Evolutionary conservation across 2,329 filamentous ascomycete species (phyloP).

Genomic region (Ceratocystis destructans): DNA sequence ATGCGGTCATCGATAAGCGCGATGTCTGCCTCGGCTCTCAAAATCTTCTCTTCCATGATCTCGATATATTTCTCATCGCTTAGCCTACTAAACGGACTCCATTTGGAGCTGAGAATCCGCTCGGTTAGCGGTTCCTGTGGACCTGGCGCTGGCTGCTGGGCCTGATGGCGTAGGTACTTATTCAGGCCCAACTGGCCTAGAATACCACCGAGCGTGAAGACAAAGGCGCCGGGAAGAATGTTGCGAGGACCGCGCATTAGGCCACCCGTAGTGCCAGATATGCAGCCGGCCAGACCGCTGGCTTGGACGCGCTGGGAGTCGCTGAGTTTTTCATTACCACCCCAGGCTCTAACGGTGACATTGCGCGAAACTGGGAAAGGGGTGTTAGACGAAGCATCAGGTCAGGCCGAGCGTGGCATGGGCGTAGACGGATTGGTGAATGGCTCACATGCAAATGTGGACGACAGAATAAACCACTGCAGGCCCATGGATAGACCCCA

Average conservation of each 20-base stretch:
- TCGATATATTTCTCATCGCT: constrained; percentile 59
- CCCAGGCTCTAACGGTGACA: constrained; percentile 35
- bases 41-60: constrained; percentile 56
- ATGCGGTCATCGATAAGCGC: constrained; percentile 67
- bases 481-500: constrained; percentile 60
- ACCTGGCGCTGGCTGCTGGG: constrained; percentile 26
- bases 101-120: constrained; percentile 44
- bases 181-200: constrained; percentile 30
- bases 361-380: constrained; percentile 33
- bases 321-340: constrained; percentile 39
- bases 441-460: constrained; percentile 36
- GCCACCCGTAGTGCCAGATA: constrained; percentile 50
- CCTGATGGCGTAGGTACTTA: constrained; percentile 24
- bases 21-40: constrained; percentile 62
- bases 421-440: not conserved
- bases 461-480: constrained; percentile 59
- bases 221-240: constrained; percentile 37
- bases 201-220: constrained; percentile 34
- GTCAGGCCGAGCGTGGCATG: not conserved
- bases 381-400: constrained; percentile 17
- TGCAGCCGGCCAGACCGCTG: constrained; percentile 56
- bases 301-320: constrained; percentile 48
- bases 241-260: constrained; percentile 41
- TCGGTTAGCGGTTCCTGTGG: constrained; percentile 12
- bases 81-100: constrained; percentile 57